Evolutionary conservation across 2,329 filamentous ascomycete species (phyloP), one percentile per base, ranked within the genome.

Genomic region (Neophaeococcomyces mojaviensis): DNA sequence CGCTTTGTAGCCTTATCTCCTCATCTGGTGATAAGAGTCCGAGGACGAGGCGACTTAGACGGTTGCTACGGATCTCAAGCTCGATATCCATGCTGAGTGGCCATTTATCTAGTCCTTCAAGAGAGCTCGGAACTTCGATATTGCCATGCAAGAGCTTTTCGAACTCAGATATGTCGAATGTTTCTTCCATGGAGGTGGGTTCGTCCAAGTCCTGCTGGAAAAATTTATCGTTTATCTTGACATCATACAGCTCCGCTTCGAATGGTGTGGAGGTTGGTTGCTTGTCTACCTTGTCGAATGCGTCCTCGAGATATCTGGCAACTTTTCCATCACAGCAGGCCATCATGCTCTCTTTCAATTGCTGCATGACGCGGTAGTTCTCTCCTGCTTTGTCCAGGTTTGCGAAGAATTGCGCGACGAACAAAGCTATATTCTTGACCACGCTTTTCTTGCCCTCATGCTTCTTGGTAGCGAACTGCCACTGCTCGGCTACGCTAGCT

Each of bases 1-100:
- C 69, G 4, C 88, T 86, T 67, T 96, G 88, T 50, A 82, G 80
- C 40, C 89, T 79, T 53, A 95, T 84, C 61, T 85, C 83, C 30
- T 73, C 70, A 58, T 92, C 80, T 38, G 80, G 68, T 0, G 88
- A 94, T 44, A 79, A 83, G 9, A 96, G 73, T 56, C 90, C 84
- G 28, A 83, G 72, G 38, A 94, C 73, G 24, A 97, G 68, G 2
- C 79, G 75, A 12, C 76, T 72, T 18, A 86, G 73, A 56, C 86
- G 77, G 5, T 84, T 85, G 52, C 92, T 85, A 56, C 92, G 86
- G 35, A 89, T 84, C 0, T 86, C 70, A 26, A 86, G 82, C 59
- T 94, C 90, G 51, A 79, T 76, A 34, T 77, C 73, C 88, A 87
- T 95, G 58, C 22, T 54, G 49, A 24, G 28, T 22, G 32, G 43